Conservation (phyloP, 2,329 filamentous ascomycete genomes). For the Penicillium hesseltinei region DNA sequence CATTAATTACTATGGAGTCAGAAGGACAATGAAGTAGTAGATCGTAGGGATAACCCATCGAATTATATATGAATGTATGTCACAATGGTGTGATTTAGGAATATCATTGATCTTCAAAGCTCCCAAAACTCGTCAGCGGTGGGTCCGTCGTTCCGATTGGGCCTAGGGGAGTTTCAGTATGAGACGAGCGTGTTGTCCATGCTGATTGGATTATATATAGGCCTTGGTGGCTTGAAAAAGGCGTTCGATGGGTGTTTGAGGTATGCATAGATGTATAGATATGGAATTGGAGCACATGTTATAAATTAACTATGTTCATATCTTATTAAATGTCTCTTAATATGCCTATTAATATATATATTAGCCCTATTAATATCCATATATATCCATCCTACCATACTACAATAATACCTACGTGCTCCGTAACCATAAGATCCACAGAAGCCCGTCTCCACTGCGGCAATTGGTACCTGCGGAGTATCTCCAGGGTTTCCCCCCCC, state of each 20-base stretch:
- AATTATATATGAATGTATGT: neutral
- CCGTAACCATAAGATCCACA: neutral
- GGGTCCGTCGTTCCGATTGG: slow-evolving; percentile 8
- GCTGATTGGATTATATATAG: neutral
- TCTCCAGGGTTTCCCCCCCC: neutral
- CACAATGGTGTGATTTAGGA: neutral
- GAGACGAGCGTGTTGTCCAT: slow-evolving; percentile 15
- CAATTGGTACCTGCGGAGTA: slow-evolving; percentile 14
- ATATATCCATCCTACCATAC: too few relatives aligned
- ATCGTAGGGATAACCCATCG: neutral
- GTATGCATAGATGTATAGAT: neutral
- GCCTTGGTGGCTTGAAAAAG: neutral
- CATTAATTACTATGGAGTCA: neutral
- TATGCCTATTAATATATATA: too few relatives aligned
- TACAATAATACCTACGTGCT: neutral
- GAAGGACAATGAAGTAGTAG: neutral
- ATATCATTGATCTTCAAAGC: neutral
- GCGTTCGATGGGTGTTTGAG: neutral
- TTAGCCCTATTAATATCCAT: neutral
- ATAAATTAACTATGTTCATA: neutral
- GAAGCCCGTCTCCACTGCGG: slow-evolving; percentile 3
- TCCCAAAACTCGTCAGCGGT: slow-evolving; percentile 21
- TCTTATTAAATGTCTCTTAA: neutral
- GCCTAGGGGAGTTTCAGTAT: slow-evolving; percentile 24
- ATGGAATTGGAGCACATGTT: neutral